Evolutionary conservation across 805 yeast species (phyloP), one percentile per base, ranked within the genome.

Genomic region (Lachancea nothofagi): DNA sequence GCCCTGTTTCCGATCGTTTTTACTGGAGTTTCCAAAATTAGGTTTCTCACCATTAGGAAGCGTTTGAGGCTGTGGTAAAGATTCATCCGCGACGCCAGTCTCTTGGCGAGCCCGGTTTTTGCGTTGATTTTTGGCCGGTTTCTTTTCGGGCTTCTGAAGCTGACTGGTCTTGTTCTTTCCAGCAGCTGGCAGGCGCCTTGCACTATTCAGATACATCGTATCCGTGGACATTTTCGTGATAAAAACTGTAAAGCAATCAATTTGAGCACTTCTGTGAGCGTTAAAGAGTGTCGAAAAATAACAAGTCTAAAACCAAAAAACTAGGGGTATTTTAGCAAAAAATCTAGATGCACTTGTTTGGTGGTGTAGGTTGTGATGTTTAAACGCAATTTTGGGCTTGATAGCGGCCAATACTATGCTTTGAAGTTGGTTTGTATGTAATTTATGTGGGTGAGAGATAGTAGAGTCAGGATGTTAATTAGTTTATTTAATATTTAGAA

Each of bases 1-100:
- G 24, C 21, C 21, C 4, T n/a, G 8, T 21, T 31, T 38, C 14
- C 33, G 15, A 2, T 38, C 30, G 27, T 31, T 31, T 27, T 28
- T 38, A n/a, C 36, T 30, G 23, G 51, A 44, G 29, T 48, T 45
- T 6, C 64, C 64, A 46, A 59, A 58, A 46, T 57, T 48, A 14
- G 64, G 63, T 33, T 47, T 59, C 28, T 52, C 54, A 18, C 64
- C 64, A 31, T 59, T 58, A 7, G 63, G 63, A 17, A 59, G 41
- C 4, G 44, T 36, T 29, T 59, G 63, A 14, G 53, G 49, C 33
- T 44, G 41, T n/a, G 62, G 59, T 12, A 53, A 21, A n/a, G 30
- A 9, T 23, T 39, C 32, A 23, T 31, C 34, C 33, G 33, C 33
- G 32, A 20, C 29, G 12, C 33, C 23, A 31, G 19, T 42, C 19